Evolutionary conservation across 106 monocot species (phyloP).

Genomic region (Dendrobium officinale): DNA sequence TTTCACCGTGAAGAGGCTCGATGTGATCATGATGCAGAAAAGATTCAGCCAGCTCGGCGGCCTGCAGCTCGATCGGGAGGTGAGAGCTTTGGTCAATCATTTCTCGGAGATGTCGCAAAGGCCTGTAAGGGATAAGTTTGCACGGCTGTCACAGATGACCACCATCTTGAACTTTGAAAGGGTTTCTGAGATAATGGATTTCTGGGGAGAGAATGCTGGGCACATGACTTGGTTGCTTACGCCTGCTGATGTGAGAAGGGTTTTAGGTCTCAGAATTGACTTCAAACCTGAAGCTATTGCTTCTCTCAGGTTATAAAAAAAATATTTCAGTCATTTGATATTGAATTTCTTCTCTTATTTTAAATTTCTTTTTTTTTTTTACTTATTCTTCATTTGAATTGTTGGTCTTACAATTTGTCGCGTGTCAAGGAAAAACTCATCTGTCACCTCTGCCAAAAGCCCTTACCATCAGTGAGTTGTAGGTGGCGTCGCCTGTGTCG

Average conservation of each 20-base stretch:
- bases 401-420: too few relatives aligned
- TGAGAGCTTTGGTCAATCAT: slow-evolving; percentile 81
- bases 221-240: slow-evolving; percentile 95
- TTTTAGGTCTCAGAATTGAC: slow-evolving; percentile 78
- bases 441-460: too few relatives aligned
- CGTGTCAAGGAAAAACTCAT: too few relatives aligned
- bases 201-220: slow-evolving; percentile 97
- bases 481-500: too few relatives aligned
- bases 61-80: slow-evolving; percentile 92
- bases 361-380: too few relatives aligned
- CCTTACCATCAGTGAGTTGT: too few relatives aligned
- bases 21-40: slow-evolving; percentile 98
- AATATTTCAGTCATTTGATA: neutral
- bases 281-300: slow-evolving; percentile 92
- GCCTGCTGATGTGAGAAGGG: slow-evolving; percentile 86
- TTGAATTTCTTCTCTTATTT: too few relatives aligned
- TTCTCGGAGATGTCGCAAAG: slow-evolving; percentile 88
- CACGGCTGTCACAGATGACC: slow-evolving; percentile 83
- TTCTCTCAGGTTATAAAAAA: slow-evolving; percentile 60
- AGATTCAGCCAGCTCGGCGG: slow-evolving; percentile 90
- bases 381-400: too few relatives aligned
- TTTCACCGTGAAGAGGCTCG: slow-evolving; percentile 88
- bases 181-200: slow-evolving; percentile 90
- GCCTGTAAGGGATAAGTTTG: slow-evolving; percentile 90
- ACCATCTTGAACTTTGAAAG: slow-evolving; percentile 87